Conservation (phyloP, 2,329 filamentous ascomycete species). For the Fonsecaea nubica region DNA sequence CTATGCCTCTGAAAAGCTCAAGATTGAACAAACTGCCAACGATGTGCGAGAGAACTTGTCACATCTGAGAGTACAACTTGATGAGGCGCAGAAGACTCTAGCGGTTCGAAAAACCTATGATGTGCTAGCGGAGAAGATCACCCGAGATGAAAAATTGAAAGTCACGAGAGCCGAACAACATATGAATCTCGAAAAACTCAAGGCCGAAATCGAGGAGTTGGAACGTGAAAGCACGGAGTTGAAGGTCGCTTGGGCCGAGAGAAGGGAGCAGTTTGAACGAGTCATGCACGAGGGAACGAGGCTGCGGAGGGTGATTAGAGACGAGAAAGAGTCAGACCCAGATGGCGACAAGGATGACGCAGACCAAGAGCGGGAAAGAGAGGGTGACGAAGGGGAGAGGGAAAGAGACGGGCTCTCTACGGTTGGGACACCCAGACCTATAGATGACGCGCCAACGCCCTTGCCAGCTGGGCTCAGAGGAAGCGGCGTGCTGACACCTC, state of each 20-base stretch:
- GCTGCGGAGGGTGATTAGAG: constrained; percentile 81
- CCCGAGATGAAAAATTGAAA: constrained; percentile 76
- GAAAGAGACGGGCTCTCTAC: constrained; percentile 49
- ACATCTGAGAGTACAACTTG: constrained; percentile 74
- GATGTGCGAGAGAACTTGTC: constrained; percentile 76
- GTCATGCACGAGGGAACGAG: constrained; percentile 93
- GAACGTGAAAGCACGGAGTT: constrained; percentile 84
- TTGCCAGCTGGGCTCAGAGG: constrained; percentile 32
- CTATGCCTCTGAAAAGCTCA: constrained; percentile 79
- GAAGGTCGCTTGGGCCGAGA: constrained; percentile 80
- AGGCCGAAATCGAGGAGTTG: constrained; percentile 85
- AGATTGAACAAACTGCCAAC: constrained; percentile 79
- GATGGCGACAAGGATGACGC: constrained; percentile 79
- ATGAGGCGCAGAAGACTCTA: constrained; percentile 75
- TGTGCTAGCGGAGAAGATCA: constrained; percentile 84
- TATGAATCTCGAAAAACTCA: constrained; percentile 77
- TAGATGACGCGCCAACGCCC: constrained; percentile 55
- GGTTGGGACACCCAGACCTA: constrained; percentile 57
- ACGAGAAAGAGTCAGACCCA: constrained; percentile 69
- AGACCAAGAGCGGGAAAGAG: constrained; percentile 77
- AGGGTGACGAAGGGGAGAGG: constrained; percentile 61
- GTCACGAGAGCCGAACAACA: constrained; percentile 79
- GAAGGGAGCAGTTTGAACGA: constrained; percentile 82
- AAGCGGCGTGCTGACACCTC: constrained; percentile 44
- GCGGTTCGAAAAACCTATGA: constrained; percentile 85